Conservation (phyloP, 352 stramenopile genomes). For the Pythium coloratum region DNA sequence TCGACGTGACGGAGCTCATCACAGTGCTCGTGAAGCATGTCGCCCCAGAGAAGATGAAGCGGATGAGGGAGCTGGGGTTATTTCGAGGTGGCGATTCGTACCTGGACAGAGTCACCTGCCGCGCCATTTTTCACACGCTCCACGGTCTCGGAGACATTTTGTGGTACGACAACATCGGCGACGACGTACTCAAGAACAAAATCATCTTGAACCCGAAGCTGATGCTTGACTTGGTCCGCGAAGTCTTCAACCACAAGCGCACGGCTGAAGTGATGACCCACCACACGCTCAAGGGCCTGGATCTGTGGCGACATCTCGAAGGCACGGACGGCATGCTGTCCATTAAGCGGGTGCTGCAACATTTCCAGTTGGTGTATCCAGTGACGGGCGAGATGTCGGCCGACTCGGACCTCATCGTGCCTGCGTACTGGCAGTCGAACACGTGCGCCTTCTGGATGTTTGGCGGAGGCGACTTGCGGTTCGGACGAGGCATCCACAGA, state of each 20-base stretch:
- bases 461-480: neutral
- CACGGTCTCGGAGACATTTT: conserved; percentile 9
- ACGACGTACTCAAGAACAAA: neutral
- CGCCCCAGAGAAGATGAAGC: too few species aligned
- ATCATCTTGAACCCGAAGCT: neutral
- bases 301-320: neutral
- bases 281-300: neutral
- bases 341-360: conserved; percentile 21
- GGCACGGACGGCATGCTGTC: conserved; percentile 5
- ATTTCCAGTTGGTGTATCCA: conserved; percentile 11
- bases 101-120: neutral
- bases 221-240: conserved; percentile 8
- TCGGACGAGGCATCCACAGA: neutral
- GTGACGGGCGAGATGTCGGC: neutral
- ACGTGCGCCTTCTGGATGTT: neutral
- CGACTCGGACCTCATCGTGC: neutral
- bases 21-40: too few species aligned
- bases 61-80: too few species aligned
- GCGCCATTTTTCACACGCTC: neutral
- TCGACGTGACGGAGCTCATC: too few species aligned
- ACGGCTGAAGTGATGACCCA: neutral
- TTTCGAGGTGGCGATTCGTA: neutral
- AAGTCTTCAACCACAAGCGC: conserved; percentile 1
- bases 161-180: neutral
- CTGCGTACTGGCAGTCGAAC: too few species aligned